Percentiles rank a stretch among this genome's conserved stretches.
phyloP scores from a whole-genome alignment of 1,139 yeast species.

The Blastobotrys persicus region DNA sequence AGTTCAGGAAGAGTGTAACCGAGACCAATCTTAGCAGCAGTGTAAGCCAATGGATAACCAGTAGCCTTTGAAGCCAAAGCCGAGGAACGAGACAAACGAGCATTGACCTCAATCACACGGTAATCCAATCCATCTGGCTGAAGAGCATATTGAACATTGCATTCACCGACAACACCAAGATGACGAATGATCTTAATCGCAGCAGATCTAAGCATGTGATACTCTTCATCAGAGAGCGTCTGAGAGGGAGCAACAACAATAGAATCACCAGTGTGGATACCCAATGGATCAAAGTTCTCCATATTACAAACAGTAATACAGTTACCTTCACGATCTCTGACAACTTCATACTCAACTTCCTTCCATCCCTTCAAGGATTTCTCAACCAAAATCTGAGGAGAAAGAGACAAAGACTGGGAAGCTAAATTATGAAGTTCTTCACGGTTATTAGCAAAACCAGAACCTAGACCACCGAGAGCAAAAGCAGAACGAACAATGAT shows the following conservation, averaged over 20 bases:
- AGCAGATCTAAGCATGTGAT: constrained; percentile 96
- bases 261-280: constrained; percentile 98
- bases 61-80: constrained; percentile 99
- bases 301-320: constrained; percentile 99
- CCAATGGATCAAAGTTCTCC: constrained; percentile 99
- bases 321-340: constrained; percentile 92
- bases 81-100: constrained; percentile 95
- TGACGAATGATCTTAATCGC: constrained; percentile 97
- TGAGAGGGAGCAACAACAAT: constrained; percentile 99
- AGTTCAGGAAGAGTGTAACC: constrained; percentile 91
- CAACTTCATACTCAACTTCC: constrained; percentile 98
- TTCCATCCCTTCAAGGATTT: constrained; percentile 98
- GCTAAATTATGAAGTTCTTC: constrained; percentile 82
- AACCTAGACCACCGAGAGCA: constrained; percentile 96
- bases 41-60: constrained; percentile 96
- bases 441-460: constrained; percentile 88
- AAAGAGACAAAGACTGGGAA: constrained; percentile 80
- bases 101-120: constrained; percentile 97
- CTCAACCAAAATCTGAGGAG: constrained; percentile 95
- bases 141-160: constrained; percentile 96
- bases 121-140: constrained; percentile 93
- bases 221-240: constrained; percentile 94
- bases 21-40: constrained; percentile 96
- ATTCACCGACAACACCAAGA: constrained; percentile 98
- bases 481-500: constrained; percentile 97